Evolutionary conservation across 2,329 filamentous ascomycete genomes (phyloP).

Genomic region (Plenodomus lindquistii): DNA sequence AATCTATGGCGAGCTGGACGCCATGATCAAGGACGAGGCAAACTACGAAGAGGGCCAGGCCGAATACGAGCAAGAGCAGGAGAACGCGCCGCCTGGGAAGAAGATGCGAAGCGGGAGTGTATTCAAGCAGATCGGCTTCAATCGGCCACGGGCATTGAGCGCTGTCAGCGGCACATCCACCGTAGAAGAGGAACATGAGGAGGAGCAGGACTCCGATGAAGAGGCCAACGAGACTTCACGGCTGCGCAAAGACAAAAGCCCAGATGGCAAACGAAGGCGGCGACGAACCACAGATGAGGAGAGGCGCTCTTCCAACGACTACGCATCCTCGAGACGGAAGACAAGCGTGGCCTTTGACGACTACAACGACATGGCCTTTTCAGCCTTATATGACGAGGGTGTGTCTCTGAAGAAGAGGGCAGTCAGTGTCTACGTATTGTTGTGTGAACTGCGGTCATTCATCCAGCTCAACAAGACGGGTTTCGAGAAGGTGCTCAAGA

Average conservation of each 20-base stretch:
- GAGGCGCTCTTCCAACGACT: slow-evolving; percentile 65
- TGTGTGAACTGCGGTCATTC: slow-evolving; percentile 95
- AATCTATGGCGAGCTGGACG: slow-evolving; percentile 77
- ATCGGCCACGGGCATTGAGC: slow-evolving; percentile 50
- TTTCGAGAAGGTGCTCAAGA: slow-evolving; percentile 95
- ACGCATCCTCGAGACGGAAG: slow-evolving; percentile 61
- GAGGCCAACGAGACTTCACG: slow-evolving; percentile 58
- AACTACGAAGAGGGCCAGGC: slow-evolving; percentile 64
- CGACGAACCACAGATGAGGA: slow-evolving; percentile 49
- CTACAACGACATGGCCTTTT: slow-evolving; percentile 74
- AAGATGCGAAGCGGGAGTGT: slow-evolving; percentile 55
- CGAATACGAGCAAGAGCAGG: slow-evolving; percentile 41
- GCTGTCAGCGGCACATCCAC: slow-evolving; percentile 49
- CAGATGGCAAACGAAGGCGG: slow-evolving; percentile 34
- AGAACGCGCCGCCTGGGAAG: slow-evolving; percentile 42
- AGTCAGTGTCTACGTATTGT: slow-evolving; percentile 82
- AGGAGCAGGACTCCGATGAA: slow-evolving; percentile 61
- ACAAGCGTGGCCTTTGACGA: slow-evolving; percentile 73
- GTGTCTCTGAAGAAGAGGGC: slow-evolving; percentile 93
- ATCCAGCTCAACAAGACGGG: slow-evolving; percentile 95
- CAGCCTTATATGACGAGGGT: slow-evolving; percentile 68
- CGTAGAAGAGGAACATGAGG: slow-evolving; percentile 52
- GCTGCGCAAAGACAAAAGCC: slow-evolving; percentile 45
- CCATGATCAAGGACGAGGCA: slow-evolving; percentile 74
- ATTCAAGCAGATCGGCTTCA: slow-evolving; percentile 55